phyloP scores from a whole-genome alignment of 1,284 basidiomycete genomes.

The Marasmius fiardii region DNA sequence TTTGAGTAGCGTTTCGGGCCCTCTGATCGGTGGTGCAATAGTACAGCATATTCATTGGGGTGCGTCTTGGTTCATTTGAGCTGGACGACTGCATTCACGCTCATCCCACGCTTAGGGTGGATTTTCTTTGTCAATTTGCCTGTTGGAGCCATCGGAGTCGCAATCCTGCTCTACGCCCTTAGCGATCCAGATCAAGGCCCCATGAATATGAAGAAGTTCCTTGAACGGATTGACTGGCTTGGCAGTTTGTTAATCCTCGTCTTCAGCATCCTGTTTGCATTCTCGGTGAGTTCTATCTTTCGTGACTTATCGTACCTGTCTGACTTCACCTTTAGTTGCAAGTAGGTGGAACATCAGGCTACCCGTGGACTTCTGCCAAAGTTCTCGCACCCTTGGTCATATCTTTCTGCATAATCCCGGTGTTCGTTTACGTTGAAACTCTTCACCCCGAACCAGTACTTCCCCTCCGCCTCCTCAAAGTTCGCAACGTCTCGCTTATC shows the following conservation, averaged over 20 bases:
- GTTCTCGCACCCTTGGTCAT: neutral
- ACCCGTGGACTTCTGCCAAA: neutral
- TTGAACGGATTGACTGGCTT: neutral
- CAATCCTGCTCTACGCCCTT: neutral
- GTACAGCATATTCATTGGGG: neutral
- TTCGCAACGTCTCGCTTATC: neutral
- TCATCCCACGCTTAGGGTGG: neutral
- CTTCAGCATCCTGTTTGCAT: neutral
- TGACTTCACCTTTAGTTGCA: neutral
- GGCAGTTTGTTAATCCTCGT: neutral
- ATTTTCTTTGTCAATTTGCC: neutral
- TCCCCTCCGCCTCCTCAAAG: neutral
- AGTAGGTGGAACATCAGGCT: neutral
- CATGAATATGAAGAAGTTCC: neutral
- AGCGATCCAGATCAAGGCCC: neutral
- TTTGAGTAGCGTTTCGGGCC: neutral
- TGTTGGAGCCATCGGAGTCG: neutral
- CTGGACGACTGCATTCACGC: neutral
- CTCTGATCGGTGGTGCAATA: neutral
- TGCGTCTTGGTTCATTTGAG: neutral
- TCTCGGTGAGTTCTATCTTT: neutral
- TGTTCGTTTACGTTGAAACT: neutral
- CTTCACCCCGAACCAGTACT: neutral
- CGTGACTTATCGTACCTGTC: neutral
- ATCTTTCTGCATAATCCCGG: neutral